phyloP scores from a whole-genome alignment of 1,139 yeast genomes.

The Pichiaceae sp. region DNA sequence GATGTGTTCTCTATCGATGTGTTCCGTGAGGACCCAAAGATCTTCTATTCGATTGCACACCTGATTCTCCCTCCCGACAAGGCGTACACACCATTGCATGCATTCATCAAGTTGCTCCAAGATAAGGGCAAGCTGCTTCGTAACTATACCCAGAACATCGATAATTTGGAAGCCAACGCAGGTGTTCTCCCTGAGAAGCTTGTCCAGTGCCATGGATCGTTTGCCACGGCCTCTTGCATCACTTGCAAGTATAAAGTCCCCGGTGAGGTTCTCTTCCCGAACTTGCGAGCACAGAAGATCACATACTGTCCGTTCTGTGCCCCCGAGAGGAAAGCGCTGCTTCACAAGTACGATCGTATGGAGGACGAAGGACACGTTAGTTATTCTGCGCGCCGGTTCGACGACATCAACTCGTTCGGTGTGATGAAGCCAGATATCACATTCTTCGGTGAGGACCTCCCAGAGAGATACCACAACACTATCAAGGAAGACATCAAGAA shows the following conservation, averaged over 20 bases:
- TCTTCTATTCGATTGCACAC: slow-evolving; percentile 83
- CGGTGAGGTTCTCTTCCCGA: slow-evolving; percentile 59
- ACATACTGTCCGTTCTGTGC: slow-evolving; percentile 70
- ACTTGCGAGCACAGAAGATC: slow-evolving; percentile 51
- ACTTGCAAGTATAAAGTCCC: slow-evolving; percentile 64
- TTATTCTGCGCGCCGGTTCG: slow-evolving; percentile 19
- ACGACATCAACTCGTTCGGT: slow-evolving; percentile 47
- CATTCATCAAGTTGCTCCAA: slow-evolving; percentile 67
- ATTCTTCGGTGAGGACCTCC: slow-evolving; percentile 86
- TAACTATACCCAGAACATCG: slow-evolving; percentile 93
- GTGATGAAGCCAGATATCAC: slow-evolving; percentile 94
- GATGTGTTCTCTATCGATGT: slow-evolving; percentile 79
- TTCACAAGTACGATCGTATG: slow-evolving; percentile 18
- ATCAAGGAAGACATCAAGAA: slow-evolving; percentile 49
- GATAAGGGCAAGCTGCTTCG: slow-evolving; percentile 74
- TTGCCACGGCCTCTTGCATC: slow-evolving; percentile 83
- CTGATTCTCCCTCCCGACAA: slow-evolving; percentile 76
- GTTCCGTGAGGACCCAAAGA: slow-evolving; percentile 69
- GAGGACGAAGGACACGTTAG: slow-evolving; percentile 23
- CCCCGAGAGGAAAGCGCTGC: slow-evolving; percentile 30
- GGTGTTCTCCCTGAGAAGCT: slow-evolving; percentile 65
- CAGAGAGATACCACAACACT: slow-evolving; percentile 59
- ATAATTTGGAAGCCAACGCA: slow-evolving; percentile 79
- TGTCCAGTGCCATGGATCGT: slow-evolving; percentile 95
- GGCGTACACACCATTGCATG: slow-evolving; percentile 78